Conservation (phyloP, 1,284 basidiomycete species). For the Coniophora puteana region DNA sequence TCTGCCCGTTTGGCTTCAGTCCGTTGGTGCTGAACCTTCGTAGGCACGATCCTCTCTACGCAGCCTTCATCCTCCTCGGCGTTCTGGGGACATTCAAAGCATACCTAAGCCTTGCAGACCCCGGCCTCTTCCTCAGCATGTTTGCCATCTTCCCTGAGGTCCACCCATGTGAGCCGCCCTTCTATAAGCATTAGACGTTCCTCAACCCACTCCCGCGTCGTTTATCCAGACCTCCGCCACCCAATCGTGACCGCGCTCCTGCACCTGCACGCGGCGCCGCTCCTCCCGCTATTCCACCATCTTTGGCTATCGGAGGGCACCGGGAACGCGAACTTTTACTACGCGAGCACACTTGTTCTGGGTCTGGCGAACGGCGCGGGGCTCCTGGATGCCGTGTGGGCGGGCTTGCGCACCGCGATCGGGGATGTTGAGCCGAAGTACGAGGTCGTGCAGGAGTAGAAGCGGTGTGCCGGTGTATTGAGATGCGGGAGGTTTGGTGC, state of each 20-base stretch:
- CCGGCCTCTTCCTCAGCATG: constrained; percentile 82
- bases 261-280: constrained; percentile 80
- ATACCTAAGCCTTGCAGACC: constrained; percentile 89
- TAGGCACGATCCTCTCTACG: constrained; percentile 85
- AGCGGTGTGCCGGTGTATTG: too few species aligned
- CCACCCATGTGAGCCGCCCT: constrained; percentile 63
- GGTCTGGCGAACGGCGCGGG: constrained; percentile 85
- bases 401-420: constrained; percentile 69
- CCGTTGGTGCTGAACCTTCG: neutral
- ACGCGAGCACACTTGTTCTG: constrained; percentile 92
- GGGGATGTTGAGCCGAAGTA: constrained; percentile 36
- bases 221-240: constrained; percentile 71
- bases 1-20: neutral
- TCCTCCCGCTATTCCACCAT: constrained; percentile 89
- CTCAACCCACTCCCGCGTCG: neutral
- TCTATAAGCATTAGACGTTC: constrained; percentile 1
- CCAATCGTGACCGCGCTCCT: constrained; percentile 85
- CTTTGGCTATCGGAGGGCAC: constrained; percentile 92
- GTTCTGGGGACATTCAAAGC: constrained; percentile 86
- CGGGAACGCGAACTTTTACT: constrained; percentile 98
- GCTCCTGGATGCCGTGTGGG: constrained; percentile 78
- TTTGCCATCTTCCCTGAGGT: constrained; percentile 82
- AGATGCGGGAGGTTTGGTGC: too few species aligned
- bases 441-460: constrained; percentile 25
- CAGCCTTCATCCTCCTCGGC: constrained; percentile 74